A percentile compares a stretch with the other conserved stretches of the same genome.
Evolutionary conservation across 2,329 filamentous ascomycete genomes (phyloP).

Genomic region (Aspergillus ochraceoroseus): DNA sequence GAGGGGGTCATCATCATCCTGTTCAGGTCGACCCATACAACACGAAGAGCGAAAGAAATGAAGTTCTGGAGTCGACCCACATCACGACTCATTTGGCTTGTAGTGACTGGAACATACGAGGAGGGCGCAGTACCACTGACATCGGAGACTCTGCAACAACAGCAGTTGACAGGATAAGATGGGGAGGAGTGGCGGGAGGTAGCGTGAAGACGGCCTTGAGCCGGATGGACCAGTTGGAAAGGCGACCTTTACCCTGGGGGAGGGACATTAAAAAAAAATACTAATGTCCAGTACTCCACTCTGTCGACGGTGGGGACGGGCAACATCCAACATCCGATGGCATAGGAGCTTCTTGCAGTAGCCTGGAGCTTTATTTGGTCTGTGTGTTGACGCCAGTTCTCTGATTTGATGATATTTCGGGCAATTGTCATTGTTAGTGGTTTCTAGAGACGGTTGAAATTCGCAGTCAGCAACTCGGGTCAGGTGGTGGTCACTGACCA

Average conservation of each 20-base stretch:
- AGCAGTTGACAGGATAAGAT: constrained; percentile 23
- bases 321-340: constrained; percentile 10
- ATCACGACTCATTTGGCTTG: constrained; percentile 9
- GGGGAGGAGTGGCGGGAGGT: constrained; percentile 23
- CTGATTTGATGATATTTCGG: constrained; percentile 20
- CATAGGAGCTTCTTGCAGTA: constrained; percentile 6
- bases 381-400: constrained; percentile 13
- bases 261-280: constrained; percentile 2
- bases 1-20: constrained; percentile 1
- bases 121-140: constrained; percentile 8
- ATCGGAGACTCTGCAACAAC: constrained; percentile 7
- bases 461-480: constrained; percentile 18
- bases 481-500: constrained; percentile 25
- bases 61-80: constrained; percentile 12
- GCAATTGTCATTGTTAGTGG: constrained; percentile 12
- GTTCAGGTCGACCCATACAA: neutral
- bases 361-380: constrained; percentile 16
- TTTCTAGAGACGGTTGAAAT: constrained; percentile 7
- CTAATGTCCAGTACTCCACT: constrained; percentile 8
- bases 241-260: neutral
- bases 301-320: constrained; percentile 13
- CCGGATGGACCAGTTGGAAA: constrained; percentile 13
- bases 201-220: constrained; percentile 18
- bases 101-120: constrained; percentile 9
- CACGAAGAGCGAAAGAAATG: constrained; percentile 7